phyloP scores from a whole-genome alignment of 2,329 filamentous ascomycete species.

The Cladosporium sp. region DNA sequence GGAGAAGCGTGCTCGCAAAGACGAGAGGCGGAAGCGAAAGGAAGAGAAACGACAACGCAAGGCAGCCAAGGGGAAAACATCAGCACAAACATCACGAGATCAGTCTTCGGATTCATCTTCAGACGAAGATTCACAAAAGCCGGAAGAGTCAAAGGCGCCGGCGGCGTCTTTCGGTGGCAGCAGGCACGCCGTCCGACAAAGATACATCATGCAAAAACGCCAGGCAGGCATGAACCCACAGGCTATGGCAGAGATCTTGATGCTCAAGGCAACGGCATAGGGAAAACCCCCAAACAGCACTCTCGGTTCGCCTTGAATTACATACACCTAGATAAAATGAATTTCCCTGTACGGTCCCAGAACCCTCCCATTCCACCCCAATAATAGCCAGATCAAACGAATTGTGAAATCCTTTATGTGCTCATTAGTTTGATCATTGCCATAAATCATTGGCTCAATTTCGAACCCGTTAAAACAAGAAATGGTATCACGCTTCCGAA shows the following conservation, averaged over 20 bases:
- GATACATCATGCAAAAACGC: conserved; percentile 85
- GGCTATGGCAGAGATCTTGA: conserved; percentile 81
- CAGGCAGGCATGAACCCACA: conserved; percentile 76
- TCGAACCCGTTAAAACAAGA: not conserved
- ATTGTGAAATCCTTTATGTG: not conserved
- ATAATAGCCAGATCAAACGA: too few species aligned
- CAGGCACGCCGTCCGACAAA: conserved; percentile 70
- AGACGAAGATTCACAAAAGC: conserved; percentile 22
- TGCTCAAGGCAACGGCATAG: conserved; percentile 52
- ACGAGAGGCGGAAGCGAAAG: conserved; percentile 46
- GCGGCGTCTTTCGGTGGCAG: conserved; percentile 21
- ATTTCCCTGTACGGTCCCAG: not conserved
- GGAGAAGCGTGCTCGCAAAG: conserved; percentile 44
- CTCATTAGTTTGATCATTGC: not conserved
- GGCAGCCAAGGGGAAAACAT: conserved; percentile 8
- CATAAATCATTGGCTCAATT: not conserved
- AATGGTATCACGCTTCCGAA: not conserved
- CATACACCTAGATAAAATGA: not conserved
- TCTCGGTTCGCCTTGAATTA: not conserved
- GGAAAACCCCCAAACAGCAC: not conserved
- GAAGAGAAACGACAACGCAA: conserved; percentile 40
- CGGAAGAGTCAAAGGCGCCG: conserved; percentile 23
- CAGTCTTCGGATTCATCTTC: conserved; percentile 16
- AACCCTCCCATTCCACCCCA: not conserved
- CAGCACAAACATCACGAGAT: conserved; percentile 5